Conservation (phyloP, 2,329 filamentous ascomycete species). For the Fusarium sp. region DNA sequence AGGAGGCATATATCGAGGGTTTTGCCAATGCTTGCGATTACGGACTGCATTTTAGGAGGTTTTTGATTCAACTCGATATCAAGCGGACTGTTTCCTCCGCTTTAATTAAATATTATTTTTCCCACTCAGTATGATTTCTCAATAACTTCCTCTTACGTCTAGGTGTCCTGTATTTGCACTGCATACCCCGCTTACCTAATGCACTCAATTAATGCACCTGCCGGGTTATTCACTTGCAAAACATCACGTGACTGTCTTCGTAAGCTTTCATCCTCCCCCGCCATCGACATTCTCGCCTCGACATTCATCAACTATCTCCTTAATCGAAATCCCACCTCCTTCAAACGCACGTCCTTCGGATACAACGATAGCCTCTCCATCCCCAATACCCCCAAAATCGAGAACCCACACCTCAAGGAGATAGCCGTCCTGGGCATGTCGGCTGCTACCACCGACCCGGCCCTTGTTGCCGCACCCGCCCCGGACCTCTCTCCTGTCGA, state of each 20-base stretch:
- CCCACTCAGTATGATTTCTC: too few species aligned
- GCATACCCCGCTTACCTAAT: slow-evolving; percentile 9
- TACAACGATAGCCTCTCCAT: slow-evolving; percentile 54
- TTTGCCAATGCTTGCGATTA: not conserved
- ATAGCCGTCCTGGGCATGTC: slow-evolving; percentile 50
- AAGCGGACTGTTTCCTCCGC: not conserved
- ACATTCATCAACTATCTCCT: slow-evolving; percentile 44
- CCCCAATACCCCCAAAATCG: slow-evolving; percentile 45
- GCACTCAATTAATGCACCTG: slow-evolving; percentile 5
- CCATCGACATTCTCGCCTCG: slow-evolving; percentile 46
- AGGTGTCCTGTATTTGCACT: too few species aligned
- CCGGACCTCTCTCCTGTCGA: slow-evolving; percentile 46
- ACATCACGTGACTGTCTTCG: slow-evolving; percentile 33
- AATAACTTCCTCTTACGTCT: too few species aligned
- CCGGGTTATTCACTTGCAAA: slow-evolving; percentile 8
- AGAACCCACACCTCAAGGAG: slow-evolving; percentile 47
- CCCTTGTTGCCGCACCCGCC: slow-evolving; percentile 50
- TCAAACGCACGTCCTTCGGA: slow-evolving; percentile 49
- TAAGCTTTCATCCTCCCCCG: slow-evolving; percentile 43
- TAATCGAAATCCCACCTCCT: slow-evolving; percentile 52
- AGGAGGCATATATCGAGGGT: slow-evolving; percentile 30
- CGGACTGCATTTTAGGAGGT: not conserved
- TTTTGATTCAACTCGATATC: not conserved
- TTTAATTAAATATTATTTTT: not conserved
- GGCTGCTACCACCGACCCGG: slow-evolving; percentile 54